Base-by-base conservation (phyloP, 768 basidiomycete species). In the Leucosporidium yakuticum region DNA sequence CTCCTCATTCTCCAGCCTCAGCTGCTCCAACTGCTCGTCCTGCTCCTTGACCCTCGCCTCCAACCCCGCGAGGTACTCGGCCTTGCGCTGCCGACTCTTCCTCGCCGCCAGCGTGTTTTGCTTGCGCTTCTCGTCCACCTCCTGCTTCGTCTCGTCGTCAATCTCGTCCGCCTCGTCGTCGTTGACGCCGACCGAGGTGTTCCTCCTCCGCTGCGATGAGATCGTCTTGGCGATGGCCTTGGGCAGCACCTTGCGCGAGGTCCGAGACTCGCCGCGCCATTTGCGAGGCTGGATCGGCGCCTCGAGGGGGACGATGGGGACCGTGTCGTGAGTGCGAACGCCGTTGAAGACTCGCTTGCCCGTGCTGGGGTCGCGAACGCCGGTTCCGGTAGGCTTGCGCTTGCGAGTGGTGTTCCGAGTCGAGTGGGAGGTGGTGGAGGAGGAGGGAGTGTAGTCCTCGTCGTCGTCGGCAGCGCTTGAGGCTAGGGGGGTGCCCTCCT, bases 101-200 rank as follows among this genome's bases (percentile, higher is more conserved):
- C 91, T 84, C 14, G 92, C 91, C 0, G 91, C 91, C 5, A 91
- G 78, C 4, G 91, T 91, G 73, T 94, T 94, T 79, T 87, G 86
- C 15, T 86, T 83, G 39, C 91, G 85, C 81, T 91, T 91, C 53
- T 83, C 83, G 73, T 86, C 87, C 71, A 88, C 88, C 73, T 86
- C 86, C 76, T 88, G 59, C 31, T 66, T 50, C 67, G 70, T 73
- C 20, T 62, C 62, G 61, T 73, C 65, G 62, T 65, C 62, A 29
- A 73, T 48, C 17, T 70, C 31, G 47, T 68, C 67, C 27, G 62
- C 70, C 36, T 62, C 51, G 31, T 68, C 48, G 19, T 63, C 51
- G 39, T 44, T 62, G 39, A 44, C 39, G 50, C 62, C 59, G 48
- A 48, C 31, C 23, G 47, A 49, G 50, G 61, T 55, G 5, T 21